These are phyloP conservation scores for Solanum pimpinellifolium DNA, from an alignment of 257 asterid species.

Conservation along the genomic window DNA sequence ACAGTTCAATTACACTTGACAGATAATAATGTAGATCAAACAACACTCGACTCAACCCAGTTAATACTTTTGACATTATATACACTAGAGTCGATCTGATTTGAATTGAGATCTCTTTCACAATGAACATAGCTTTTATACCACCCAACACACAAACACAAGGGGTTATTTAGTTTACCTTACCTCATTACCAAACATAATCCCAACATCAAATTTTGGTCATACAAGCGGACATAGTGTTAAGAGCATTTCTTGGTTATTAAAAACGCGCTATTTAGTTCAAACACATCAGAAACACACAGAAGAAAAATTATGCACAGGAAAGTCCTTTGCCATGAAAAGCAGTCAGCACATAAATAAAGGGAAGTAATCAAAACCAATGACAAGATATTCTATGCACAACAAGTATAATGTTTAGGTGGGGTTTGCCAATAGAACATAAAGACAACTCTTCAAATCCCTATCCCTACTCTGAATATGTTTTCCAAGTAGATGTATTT, in stretches of 20 bases:
- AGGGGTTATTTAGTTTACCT: neutral
- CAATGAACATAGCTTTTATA: neutral
- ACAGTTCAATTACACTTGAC: neutral
- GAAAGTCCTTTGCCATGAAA: neutral
- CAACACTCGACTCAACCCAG: neutral
- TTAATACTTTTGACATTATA: neutral
- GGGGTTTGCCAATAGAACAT: neutral
- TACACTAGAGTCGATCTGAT: neutral
- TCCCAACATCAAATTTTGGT: neutral
- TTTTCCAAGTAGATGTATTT: neutral
- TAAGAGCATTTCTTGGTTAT: neutral
- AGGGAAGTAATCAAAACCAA: neutral
- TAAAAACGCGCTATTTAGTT: neutral
- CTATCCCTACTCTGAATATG: neutral
- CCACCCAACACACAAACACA: neutral
- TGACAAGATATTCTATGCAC: neutral
- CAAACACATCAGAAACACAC: neutral
- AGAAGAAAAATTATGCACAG: neutral
- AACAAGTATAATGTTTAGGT: neutral
- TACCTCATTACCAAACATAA: neutral
- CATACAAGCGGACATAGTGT: neutral
- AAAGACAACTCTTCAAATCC: neutral
- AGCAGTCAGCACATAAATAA: neutral
- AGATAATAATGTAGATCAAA: neutral
- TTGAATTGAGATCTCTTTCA: neutral